These are phyloP conservation scores for Lasiosphaeria ovina DNA, from an alignment of 495 filamentous ascomycete genomes.

Conservation along the genomic window DNA sequence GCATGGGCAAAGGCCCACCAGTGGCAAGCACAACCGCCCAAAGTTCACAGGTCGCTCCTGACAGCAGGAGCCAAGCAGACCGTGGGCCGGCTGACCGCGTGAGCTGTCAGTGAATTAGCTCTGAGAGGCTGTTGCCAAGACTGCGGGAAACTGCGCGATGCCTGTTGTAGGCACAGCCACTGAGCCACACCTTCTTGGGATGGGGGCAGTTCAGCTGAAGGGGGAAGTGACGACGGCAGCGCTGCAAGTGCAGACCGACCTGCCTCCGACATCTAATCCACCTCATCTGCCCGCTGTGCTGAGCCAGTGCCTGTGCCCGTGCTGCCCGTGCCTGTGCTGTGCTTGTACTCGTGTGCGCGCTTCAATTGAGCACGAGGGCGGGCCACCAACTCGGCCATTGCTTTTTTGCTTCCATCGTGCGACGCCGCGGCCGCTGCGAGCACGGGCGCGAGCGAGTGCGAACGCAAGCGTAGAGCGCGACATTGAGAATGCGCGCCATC, in stretches of 20 bases:
- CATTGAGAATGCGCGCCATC: neutral
- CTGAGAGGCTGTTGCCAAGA: constrained; percentile 1
- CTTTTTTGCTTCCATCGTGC: neutral
- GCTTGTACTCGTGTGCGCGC: neutral
- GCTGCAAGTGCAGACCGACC: neutral
- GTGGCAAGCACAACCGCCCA: no score
- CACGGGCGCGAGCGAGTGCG: neutral
- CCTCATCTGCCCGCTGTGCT: neutral
- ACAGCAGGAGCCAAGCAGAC: no score
- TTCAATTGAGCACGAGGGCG: constrained; percentile 3
- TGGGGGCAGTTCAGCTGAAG: neutral
- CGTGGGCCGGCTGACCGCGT: no score
- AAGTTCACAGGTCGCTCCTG: no score
- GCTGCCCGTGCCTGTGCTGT: no score
- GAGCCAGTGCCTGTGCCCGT: no score
- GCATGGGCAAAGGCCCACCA: no score
- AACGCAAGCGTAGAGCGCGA: no score
- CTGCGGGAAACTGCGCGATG: constrained; percentile 13
- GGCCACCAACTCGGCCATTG: neutral
- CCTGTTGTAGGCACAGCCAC: constrained; percentile 17
- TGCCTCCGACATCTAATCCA: neutral
- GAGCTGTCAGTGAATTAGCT: neutral
- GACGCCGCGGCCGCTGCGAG: neutral
- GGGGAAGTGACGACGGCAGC: neutral
- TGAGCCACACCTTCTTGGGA: constrained; percentile 7